Percentiles rank a stretch among this genome's conserved stretches.
Conservation (phyloP, 2,329 filamentous ascomycete genomes). For the Amylocarpus encephaloides region DNA sequence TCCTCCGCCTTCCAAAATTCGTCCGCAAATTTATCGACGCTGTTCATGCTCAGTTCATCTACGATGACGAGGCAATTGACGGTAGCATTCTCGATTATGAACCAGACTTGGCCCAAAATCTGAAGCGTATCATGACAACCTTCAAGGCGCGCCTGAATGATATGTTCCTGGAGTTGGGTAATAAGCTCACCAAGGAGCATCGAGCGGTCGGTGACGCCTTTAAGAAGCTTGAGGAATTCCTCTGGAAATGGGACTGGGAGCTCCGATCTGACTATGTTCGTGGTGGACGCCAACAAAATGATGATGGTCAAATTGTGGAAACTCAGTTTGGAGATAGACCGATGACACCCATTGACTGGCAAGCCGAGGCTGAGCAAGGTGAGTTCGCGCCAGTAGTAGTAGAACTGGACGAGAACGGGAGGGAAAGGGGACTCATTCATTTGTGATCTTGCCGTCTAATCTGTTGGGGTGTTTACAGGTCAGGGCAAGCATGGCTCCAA, state of each 20-base stretch:
- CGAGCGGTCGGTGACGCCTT: conserved; percentile 43
- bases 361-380: conserved; percentile 43
- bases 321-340: conserved; percentile 34
- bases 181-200: conserved; percentile 35
- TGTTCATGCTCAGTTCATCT: conserved; percentile 49
- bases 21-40: conserved; percentile 42
- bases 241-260: conserved; percentile 49
- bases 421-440: conserved; percentile 29
- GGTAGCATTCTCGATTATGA: conserved; percentile 35
- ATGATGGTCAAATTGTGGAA: conserved; percentile 43
- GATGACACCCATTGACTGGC: conserved; percentile 34
- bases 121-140: conserved; percentile 44
- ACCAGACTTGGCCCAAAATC: conserved; percentile 25
- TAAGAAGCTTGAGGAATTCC: conserved; percentile 40
- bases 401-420: conserved; percentile 30
- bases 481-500: conserved; percentile 6
- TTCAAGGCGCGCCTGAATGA: conserved; percentile 51
- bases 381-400: conserved; percentile 32
- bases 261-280: conserved; percentile 44
- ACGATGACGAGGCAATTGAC: conserved; percentile 44
- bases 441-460: conserved; percentile 23
- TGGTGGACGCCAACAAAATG: conserved; percentile 43
- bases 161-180: conserved; percentile 35
- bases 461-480: conserved; percentile 18
- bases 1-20: conserved; percentile 38